A percentile compares a stretch with the other conserved stretches of the same genome.
phyloP scores from a whole-genome alignment of 495 filamentous ascomycete genomes.

The Pyrenula massariospora region DNA sequence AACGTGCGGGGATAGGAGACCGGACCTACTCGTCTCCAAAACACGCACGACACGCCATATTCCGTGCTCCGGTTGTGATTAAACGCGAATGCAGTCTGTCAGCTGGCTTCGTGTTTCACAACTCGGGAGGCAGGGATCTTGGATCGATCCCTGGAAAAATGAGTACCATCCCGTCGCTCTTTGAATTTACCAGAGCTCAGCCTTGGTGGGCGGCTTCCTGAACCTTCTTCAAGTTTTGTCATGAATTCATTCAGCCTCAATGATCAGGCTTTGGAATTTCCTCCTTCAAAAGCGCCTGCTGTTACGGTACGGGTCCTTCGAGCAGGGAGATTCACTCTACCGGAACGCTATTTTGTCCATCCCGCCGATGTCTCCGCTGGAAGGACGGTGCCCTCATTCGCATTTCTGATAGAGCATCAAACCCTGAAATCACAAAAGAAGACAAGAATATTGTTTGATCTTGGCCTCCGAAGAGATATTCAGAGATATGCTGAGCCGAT shows the following conservation, averaged over 20 bases:
- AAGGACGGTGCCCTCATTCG: conserved; percentile 16
- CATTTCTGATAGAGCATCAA: conserved; percentile 26
- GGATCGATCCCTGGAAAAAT: too few species aligned
- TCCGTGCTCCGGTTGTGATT: too few species aligned
- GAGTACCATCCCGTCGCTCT: background rate
- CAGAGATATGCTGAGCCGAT: conserved; percentile 19
- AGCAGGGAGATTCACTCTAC: conserved; percentile 22
- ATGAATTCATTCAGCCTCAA: background rate
- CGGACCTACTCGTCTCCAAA: too few species aligned
- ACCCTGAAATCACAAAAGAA: conserved; percentile 1
- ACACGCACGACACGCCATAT: too few species aligned
- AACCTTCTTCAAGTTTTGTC: background rate
- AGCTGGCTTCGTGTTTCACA: too few species aligned
- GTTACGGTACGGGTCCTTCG: background rate
- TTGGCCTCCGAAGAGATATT: conserved; percentile 21
- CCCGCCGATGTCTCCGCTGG: conserved; percentile 11
- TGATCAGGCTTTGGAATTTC: background rate
- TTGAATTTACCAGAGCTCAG: background rate
- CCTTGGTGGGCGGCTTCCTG: too few species aligned
- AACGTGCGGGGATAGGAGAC: too few species aligned
- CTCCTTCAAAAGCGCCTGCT: background rate
- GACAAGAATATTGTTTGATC: conserved; percentile 27
- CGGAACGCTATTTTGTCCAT: conserved; percentile 26
- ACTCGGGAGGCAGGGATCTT: too few species aligned
- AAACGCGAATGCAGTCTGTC: too few species aligned